Base-by-base conservation (phyloP, 768 basidiomycete species). In the Serendipita sp. region DNA sequence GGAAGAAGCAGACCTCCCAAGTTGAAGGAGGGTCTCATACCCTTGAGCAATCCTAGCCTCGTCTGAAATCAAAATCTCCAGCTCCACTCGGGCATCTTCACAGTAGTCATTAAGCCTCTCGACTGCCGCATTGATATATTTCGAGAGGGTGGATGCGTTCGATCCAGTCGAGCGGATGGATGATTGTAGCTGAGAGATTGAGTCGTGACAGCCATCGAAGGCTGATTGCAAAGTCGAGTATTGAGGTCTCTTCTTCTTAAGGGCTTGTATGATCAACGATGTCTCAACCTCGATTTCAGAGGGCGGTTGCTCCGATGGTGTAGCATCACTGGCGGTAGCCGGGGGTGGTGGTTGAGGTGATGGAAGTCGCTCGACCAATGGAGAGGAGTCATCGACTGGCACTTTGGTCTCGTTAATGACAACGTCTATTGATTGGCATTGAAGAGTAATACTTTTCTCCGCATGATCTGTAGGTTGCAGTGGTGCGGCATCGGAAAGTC, bases 61-160 rank as follows among this genome's bases (percentile, higher is more conserved):
- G 70, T 92, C 89, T 1, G 86, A 80, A 8, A 84, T 75, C 28
- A 83, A 81, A 45, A 92, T 91, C 74, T 92, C 89, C 24, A 92
- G 75, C 70, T 92, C 89, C 8, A 92, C 89, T 0, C 87, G 82
- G 1, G 83, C 83, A 68, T 91, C 89, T 71, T 91, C 89, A 3
- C 81, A 81, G 70, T 80, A 88, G 70, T 92, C 87, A 63, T 83
- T 78, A 47, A 92, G 76, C 5, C 89, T 78, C 30, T 81, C 77
- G 16, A 87, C 73, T 3, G 83, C 84, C 0, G 76, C 76, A 18
- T 74, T 74, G 2, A 91, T 69, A 15, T 82, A 72, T 5, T 71
- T 37, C 60, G 45, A 34, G 63, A 66, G 45, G 35, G 32, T 30
- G 15, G 45, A 48, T 38, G 65, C 28, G 16, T 64, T 54, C 58